phyloP scores from a whole-genome alignment of 306 rosid species.

The Vigna radiata region DNA sequence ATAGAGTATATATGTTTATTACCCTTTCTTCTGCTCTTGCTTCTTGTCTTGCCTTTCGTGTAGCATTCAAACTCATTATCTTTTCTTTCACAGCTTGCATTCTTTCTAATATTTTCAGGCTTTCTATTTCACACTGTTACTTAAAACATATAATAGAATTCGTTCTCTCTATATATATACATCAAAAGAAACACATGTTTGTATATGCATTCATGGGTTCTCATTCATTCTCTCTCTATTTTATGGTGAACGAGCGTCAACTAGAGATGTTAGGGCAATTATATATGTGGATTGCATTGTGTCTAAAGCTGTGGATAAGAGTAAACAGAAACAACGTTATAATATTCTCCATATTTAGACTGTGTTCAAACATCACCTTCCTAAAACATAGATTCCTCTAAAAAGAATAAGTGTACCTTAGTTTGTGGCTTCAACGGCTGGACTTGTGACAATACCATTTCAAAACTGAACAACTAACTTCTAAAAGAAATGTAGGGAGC shows the following conservation, averaged over 20 bases:
- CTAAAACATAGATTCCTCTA: too few relatives aligned
- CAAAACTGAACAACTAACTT: too few relatives aligned
- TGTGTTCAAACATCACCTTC: too few relatives aligned
- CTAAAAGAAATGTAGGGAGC: too few relatives aligned
- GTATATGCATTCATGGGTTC: constrained; percentile 22
- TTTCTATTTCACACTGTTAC: background rate
- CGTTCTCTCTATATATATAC: constrained; percentile 5
- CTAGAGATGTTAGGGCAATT: too few relatives aligned
- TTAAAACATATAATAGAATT: background rate
- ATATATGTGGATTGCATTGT: constrained; percentile 1
- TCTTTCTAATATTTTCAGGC: background rate
- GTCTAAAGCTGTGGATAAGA: background rate
- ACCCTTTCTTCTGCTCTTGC: constrained; percentile 82
- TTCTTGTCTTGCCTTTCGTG: constrained; percentile 70
- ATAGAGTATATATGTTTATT: background rate
- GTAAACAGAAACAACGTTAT: background rate
- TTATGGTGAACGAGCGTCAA: constrained; percentile 37
- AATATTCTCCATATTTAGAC: background rate
- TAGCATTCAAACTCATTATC: constrained; percentile 53
- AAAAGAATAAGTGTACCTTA: too few relatives aligned
- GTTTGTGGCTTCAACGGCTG: too few relatives aligned
- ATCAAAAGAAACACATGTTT: constrained; percentile 1
- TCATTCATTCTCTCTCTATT: constrained; percentile 16
- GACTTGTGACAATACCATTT: too few relatives aligned
- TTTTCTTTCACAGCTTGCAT: constrained; percentile 88